Base-by-base conservation (phyloP, 2,329 filamentous ascomycete genomes). In the Sporothrix pallida region DNA sequence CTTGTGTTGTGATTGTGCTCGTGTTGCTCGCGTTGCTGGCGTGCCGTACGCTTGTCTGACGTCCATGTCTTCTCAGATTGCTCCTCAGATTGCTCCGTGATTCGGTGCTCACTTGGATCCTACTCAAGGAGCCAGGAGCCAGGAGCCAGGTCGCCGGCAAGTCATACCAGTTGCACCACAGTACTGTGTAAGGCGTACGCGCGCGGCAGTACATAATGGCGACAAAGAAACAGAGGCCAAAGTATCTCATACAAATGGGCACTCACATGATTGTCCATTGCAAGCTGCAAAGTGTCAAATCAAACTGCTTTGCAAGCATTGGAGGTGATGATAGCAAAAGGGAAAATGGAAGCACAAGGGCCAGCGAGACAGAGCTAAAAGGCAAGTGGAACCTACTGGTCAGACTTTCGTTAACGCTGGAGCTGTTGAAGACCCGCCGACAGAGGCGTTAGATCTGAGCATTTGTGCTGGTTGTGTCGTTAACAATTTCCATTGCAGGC, bases 381-480 rank as follows among this genome's bases (percentile, higher is more conserved):
- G 68, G 50, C 31, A 58, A 23, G 68, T 56, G 52, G 52, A 54
- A 71, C 68, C 54, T 60, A 12, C 54, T 71, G 54, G 69, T 62
- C 54, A 54, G 54, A 60, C 54, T 60, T 58, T 58, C 68, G 37
- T 60, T 62, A n/a, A 60, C 69, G 54, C 54, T 71, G 69, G 56
- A 62, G 54, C 48, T 72, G 60, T 56, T 54, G 60, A 72, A 65
- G 70, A 62, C 69, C 68, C 54, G 69, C 69, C 67, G 23, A 50
- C 20, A 15, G 48, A 50, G 26, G 69, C 52, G 58, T 72, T 42
- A 20, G 44, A 42, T 72, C 26, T 46, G 62, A 58, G 31, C 48
- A 31, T 13, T 69, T 42, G 67, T 69, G 65, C 37, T 48, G 48
- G 9, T 69, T 42, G 67, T 69, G 65, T 54, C 65, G 26, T 54